Base-by-base conservation (phyloP, 768 basidiomycete species). In the Tulasnella sp. region DNA sequence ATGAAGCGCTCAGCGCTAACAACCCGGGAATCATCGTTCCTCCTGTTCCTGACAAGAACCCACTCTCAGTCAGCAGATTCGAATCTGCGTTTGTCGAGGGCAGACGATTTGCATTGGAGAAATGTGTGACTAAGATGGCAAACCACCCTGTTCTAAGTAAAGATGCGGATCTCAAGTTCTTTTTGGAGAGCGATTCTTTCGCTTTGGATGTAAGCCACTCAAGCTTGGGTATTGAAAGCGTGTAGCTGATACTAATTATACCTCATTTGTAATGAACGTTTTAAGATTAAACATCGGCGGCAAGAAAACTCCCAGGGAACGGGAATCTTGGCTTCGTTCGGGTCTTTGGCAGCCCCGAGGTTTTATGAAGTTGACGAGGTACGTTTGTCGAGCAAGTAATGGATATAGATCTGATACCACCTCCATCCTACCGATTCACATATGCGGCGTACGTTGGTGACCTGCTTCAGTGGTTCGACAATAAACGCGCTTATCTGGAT, bases 21-120 rank as follows among this genome's bases (percentile, higher is more conserved):
- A 98, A 98, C 68, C 94, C 95, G 2, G 96, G 96, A 8, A 93
- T 98, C 1, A 86, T 98, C 41, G 92, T 99, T 0, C 96, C 96
- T 7, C 95, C 95, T 0, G 88, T 87, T 4, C 96, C 96, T 0
- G 96, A 95, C 70, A 99, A 99, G 77, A 90, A 86, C 62, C 75
- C 90, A 0, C 89, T 96, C 65, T 92, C 90, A 4, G 47, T 58
- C 9, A 58, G 48, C 29, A 82, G 96, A 17, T 99, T 99, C 71
- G 88, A 92, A 65, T 84, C 92, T 51, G 80, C 85, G 27, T 98
- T 99, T 66, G 83, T 99, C 38, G 84, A 86, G 61, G 88, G 91
- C 64, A 80, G 96, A 1, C 78, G 95, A 23, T 68, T 80, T 21
- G 92, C 84, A 0, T 77, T 99, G 15, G 88, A 97, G 68, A 85